Base-by-base conservation (phyloP, 495 filamentous ascomycete species). In the Neurospora africana region DNA sequence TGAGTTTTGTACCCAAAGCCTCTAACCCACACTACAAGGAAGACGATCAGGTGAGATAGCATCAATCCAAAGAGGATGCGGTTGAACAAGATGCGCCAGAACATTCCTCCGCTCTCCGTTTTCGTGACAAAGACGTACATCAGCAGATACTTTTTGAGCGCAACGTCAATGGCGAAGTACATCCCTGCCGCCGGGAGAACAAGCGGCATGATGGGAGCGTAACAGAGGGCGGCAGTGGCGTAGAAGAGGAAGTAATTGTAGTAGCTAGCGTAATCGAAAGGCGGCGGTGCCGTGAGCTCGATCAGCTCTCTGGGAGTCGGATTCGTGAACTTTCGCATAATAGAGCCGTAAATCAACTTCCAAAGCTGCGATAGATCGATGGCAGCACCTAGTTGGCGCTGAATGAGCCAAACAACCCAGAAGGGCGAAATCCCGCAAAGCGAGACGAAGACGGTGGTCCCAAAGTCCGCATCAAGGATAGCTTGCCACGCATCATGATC, bases 241-340 rank as follows among this genome's bases (percentile, higher is more conserved):
- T 98, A 98, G 82, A 92, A 99, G 21, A 98, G 85, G 81, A 98
- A 98, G 81, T 89, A 92, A 79, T 98, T 98, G 84, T 98, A 98
- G 82, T 98, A 98, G 72, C 88, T 93, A 69, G 95, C 93, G 76
- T 97, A 99, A 75, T 98, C 94, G 80, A 99, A 98, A 13, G 91
- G 82, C 3, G 92, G 93, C 65, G 95, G 95, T 47, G 96, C 96
- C 9, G 95, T 96, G 82, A 94, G 89, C 77, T 97, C 93, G 76
- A 98, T 98, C 74, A 93, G 85, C 80, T 99, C 91, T 53, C 95
- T 89, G 47, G 95, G 96, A 9, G 95, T 99, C 3, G 95, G 95
- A 70, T 86, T 87, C 69, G 92, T 87, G 76, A 97, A 97, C 21
- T 89, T 94, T 75, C 92, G 91, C 72, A 89, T 86, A 77, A 95